phyloP scores from a whole-genome alignment of 441 rosid genomes.

The Gossypium trilobum region DNA sequence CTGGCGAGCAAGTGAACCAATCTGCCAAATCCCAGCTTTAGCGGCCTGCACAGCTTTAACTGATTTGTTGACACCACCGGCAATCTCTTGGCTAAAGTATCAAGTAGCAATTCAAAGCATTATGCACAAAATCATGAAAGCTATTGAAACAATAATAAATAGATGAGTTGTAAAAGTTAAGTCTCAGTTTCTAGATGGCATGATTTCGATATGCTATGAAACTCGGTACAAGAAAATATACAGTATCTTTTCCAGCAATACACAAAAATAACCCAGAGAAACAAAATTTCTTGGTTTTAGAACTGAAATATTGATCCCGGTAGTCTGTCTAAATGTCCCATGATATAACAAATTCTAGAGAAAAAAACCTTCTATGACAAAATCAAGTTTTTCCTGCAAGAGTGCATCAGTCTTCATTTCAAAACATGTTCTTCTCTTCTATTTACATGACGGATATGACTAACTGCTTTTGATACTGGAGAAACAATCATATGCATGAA shows the following conservation, averaged over 20 bases:
- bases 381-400: neutral
- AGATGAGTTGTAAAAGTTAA: neutral
- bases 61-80: constrained; percentile 81
- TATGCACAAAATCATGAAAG: constrained; percentile 2
- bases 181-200: neutral
- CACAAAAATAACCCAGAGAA: neutral
- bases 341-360: neutral
- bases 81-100: constrained; percentile 63
- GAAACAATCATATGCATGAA: neutral
- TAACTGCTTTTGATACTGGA: neutral
- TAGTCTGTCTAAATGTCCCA: neutral
- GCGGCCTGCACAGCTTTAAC: constrained; percentile 82
- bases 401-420: neutral
- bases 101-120: constrained; percentile 4
- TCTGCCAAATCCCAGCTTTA: constrained; percentile 73
- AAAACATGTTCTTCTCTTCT: neutral
- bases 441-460: neutral
- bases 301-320: neutral
- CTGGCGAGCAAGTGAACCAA: constrained; percentile 69
- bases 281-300: neutral
- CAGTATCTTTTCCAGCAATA: neutral
- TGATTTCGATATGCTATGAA: neutral
- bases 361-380: neutral
- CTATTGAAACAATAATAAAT: neutral
- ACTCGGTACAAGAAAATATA: neutral